Percentiles rank a stretch among this genome's conserved stretches.
phyloP scores from a whole-genome alignment of 2,329 filamentous ascomycete species.

The Chaetomiaceae sp. region DNA sequence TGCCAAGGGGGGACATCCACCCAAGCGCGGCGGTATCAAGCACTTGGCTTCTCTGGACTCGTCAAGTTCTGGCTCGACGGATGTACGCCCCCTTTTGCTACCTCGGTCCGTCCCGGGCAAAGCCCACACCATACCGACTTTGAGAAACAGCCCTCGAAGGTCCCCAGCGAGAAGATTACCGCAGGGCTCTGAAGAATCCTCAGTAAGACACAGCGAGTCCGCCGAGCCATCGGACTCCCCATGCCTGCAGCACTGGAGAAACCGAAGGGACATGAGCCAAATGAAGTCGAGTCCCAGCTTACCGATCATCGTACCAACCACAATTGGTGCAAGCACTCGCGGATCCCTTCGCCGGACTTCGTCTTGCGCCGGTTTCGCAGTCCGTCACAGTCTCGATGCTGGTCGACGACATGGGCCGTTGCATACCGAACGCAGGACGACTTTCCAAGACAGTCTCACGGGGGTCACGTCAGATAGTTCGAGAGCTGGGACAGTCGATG shows the following conservation, averaged over 20 bases:
- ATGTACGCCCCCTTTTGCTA: conserved; percentile 14
- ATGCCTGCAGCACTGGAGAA: conserved; percentile 22
- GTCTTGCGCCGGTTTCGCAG: not conserved
- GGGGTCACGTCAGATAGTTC: not conserved
- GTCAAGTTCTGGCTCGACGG: conserved; percentile 5
- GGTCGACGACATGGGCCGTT: not conserved
- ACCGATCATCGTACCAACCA: conserved; percentile 22
- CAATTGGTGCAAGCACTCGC: conserved; percentile 16
- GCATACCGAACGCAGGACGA: too few relatives aligned
- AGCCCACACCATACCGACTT: conserved; percentile 22
- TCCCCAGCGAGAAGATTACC: not conserved
- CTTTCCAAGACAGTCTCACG: too few relatives aligned
- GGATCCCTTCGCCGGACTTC: not conserved
- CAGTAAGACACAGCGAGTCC: conserved; percentile 18
- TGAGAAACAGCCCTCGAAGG: conserved; percentile 28
- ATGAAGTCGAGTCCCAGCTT: conserved; percentile 17
- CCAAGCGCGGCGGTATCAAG: not conserved
- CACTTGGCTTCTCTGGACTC: not conserved
- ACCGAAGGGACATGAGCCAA: conserved; percentile 12
- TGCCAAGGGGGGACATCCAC: not conserved
- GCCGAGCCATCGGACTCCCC: conserved; percentile 8
- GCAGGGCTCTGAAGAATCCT: not conserved
- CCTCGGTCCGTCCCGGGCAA: conserved; percentile 16
- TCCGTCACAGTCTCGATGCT: too few relatives aligned
- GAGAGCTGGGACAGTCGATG: not conserved